Conservation (phyloP, 2,329 filamentous ascomycete species). For the Calonectria honghensis region DNA sequence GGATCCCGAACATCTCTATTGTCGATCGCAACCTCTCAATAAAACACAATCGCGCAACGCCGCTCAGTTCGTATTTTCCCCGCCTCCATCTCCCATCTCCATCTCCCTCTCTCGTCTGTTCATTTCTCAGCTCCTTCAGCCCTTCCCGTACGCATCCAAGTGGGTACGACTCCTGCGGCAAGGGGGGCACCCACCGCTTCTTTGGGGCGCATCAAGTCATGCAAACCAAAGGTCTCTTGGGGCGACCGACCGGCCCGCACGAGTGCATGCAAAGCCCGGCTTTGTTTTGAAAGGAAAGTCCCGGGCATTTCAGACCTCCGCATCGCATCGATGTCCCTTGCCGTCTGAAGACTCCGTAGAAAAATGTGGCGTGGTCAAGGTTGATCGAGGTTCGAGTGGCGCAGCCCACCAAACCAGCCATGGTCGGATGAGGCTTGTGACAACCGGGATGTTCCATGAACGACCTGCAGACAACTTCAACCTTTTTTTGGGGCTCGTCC, state of each 20-base stretch:
- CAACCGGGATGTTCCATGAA: slow-evolving; percentile 17
- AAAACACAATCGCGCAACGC: background rate
- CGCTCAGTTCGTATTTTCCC: background rate
- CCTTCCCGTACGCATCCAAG: slow-evolving; percentile 12
- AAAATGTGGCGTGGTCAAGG: background rate
- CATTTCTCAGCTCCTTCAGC: background rate
- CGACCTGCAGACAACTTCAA: background rate
- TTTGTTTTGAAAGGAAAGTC: slow-evolving; percentile 4
- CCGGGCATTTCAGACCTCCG: background rate
- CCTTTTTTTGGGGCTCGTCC: background rate
- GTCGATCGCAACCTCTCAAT: slow-evolving; percentile 20
- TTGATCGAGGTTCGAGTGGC: slow-evolving; percentile 8
- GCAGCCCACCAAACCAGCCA: background rate
- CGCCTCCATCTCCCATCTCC: background rate
- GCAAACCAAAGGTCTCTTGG: slow-evolving; percentile 5
- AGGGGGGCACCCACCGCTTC: slow-evolving; percentile 9
- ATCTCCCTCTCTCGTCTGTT: background rate
- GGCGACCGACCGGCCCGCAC: background rate
- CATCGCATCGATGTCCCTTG: slow-evolving; percentile 19
- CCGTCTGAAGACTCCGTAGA: background rate
- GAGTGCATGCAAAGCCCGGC: slow-evolving; percentile 11
- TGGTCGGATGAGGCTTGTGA: background rate
- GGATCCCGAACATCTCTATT: background rate
- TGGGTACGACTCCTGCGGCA: slow-evolving; percentile 20
- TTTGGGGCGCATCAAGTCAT: slow-evolving; percentile 17